Evolutionary conservation across 257 asterid genomes (phyloP), one percentile per base, ranked within the genome.

Genomic region (Solanum pimpinellifolium): DNA sequence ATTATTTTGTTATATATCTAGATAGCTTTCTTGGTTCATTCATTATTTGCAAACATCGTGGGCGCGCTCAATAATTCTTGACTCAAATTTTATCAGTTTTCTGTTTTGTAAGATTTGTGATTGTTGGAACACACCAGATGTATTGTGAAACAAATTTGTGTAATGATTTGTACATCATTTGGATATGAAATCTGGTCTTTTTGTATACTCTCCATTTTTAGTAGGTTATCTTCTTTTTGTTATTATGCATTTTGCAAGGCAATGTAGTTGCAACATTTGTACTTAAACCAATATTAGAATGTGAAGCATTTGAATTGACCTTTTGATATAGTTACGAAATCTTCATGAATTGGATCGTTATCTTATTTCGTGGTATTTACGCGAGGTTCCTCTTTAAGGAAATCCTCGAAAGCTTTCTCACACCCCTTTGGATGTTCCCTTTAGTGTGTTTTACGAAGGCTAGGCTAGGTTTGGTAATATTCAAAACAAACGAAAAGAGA

Each of bases 1-100:
- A 77, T 89, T 89, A 87, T 84, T 56, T 89, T 89, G 90, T 78
- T 89, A 73, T 75, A 91, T 88, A 88, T 86, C 87, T 90, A 89
- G 91, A 42, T 89, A 90, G 88, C 69, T 69, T 33, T 81, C 66
- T 82, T 77, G 41, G 87, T 88, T 89, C 90, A 83, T 86, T 87
- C 89, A 85, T 87, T 90, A 85, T 85, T 90, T 83, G 86, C 86
- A 87, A 76, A 87, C 70, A 27, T 86, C 31, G 2, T 9, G 85
- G 78, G 37, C 18, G 47, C 52, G 85, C 35, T 47, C 73, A 87
- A 87, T 85, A 88, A 89, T 76, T 78, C 81, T 70, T 52, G 86
- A 74, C 35, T 80, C 87, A 31, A 23, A 77, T 76, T 88, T 20
- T 90, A 31, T 81, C 69, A 49, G 27, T 72, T 80, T 70, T 70